A percentile compares a stretch with the other conserved stretches of the same genome.
Evolutionary conservation across 2,329 filamentous ascomycete species (phyloP).

Genomic region (Aspergillus nomiae): DNA sequence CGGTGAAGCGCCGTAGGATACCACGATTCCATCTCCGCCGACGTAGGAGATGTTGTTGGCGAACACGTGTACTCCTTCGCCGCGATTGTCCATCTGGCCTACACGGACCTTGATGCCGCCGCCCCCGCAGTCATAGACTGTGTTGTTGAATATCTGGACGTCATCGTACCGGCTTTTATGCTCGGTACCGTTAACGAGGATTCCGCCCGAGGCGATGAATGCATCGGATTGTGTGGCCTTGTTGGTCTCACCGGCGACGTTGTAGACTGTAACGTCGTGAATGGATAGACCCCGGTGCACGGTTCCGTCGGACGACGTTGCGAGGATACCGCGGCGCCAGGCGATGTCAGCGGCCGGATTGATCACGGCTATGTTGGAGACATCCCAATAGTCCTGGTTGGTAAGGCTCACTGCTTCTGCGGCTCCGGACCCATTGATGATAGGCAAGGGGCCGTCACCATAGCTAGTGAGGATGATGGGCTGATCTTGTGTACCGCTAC

Average conservation of each 20-base stretch:
- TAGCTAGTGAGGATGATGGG: neutral
- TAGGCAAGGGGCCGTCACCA: neutral
- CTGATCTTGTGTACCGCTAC: neutral
- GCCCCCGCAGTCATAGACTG: neutral
- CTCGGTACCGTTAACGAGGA: neutral
- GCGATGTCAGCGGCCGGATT: neutral
- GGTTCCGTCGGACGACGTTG: neutral
- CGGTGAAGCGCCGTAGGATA: neutral
- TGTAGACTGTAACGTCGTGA: neutral
- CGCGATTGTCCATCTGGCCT: neutral
- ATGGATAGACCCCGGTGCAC: neutral
- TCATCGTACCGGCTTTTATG: neutral
- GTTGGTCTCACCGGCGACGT: neutral
- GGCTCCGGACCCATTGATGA: neutral
- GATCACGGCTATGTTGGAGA: neutral
- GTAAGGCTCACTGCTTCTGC: neutral
- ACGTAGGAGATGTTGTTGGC: neutral
- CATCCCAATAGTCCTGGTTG: neutral
- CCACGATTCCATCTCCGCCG: neutral
- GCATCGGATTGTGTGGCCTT: neutral
- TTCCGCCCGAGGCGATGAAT: neutral
- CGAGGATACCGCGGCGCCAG: neutral
- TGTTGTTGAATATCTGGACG: neutral
- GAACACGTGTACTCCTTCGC: neutral
- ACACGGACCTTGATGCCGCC: neutral